Evolutionary conservation across 257 asterid genomes (phyloP).

Genomic region (Petunia axillaris): DNA sequence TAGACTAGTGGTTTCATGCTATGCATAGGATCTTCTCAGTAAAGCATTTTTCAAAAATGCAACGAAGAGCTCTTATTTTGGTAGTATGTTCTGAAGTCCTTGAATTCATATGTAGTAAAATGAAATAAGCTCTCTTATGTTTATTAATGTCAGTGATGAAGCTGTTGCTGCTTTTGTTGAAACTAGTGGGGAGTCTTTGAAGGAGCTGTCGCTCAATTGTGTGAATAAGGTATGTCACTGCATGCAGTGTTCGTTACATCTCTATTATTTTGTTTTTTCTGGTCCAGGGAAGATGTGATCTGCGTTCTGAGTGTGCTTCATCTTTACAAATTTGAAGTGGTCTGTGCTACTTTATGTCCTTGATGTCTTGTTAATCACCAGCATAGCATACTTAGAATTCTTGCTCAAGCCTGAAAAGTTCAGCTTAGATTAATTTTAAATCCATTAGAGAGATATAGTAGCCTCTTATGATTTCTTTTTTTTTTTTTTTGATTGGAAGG

Average conservation of each 20-base stretch:
- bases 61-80: neutral
- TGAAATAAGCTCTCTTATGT: constrained; percentile 21
- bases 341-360: neutral
- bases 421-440: neutral
- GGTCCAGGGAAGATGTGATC: neutral
- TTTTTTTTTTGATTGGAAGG: too few relatives aligned
- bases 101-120: neutral
- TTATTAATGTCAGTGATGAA: constrained; percentile 68
- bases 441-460: neutral
- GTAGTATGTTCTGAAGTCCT: neutral
- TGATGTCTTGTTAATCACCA: constrained; percentile 1
- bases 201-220: constrained; percentile 69
- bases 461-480: neutral
- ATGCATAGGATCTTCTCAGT: neutral
- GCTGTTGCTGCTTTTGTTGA: constrained; percentile 94
- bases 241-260: neutral
- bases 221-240: constrained; percentile 54
- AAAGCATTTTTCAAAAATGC: neutral
- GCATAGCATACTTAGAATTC: neutral
- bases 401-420: neutral
- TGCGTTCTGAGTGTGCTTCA: constrained; percentile 6
- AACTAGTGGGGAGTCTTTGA: constrained; percentile 66
- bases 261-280: neutral
- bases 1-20: neutral
- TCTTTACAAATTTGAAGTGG: constrained; percentile 1